Percentiles rank a stretch among this genome's conserved stretches.
Conservation (phyloP, 768 basidiomycete species). For the Terana coerulea region DNA sequence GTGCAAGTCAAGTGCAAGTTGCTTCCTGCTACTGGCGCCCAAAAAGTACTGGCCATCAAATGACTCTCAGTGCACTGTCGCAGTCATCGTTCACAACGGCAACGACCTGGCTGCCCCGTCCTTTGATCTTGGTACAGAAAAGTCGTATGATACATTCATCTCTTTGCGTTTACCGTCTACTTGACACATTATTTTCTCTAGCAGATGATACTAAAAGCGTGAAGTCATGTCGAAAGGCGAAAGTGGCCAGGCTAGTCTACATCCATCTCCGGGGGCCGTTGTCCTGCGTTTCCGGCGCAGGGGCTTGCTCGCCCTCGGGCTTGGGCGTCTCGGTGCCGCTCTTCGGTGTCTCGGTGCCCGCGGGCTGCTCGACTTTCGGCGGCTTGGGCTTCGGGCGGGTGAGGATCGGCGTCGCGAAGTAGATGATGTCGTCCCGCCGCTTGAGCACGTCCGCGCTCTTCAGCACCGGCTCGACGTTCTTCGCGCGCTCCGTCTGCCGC, state of each 20-base stretch:
- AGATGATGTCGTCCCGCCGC: slow-evolving; percentile 90
- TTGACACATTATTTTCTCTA: slow-evolving; percentile 15
- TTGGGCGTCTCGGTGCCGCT: slow-evolving; percentile 55
- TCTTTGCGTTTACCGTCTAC: slow-evolving; percentile 9
- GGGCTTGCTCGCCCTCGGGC: slow-evolving; percentile 30
- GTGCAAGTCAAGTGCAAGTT: not conserved
- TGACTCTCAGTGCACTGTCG: not conserved
- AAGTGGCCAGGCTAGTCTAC: slow-evolving; percentile 53
- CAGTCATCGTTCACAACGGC: not conserved
- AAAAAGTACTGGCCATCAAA: not conserved
- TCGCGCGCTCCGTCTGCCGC: slow-evolving; percentile 82
- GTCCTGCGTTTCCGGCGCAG: slow-evolving; percentile 30
- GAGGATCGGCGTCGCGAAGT: slow-evolving; percentile 86
- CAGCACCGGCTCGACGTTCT: slow-evolving; percentile 85
- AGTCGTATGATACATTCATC: slow-evolving; percentile 11
- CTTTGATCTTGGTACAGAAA: not conserved
- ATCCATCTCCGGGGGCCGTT: slow-evolving; percentile 78
- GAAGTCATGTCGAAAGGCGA: not conserved
- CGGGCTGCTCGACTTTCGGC: slow-evolving; percentile 52
- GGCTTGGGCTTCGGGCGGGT: slow-evolving; percentile 92
- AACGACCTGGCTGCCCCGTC: not conserved
- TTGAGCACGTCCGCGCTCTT: slow-evolving; percentile 79
- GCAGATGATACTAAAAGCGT: slow-evolving; percentile 9
- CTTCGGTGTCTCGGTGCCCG: slow-evolving; percentile 76
- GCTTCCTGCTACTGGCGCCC: not conserved